Evolutionary conservation across 1,284 basidiomycete species (phyloP).

Genomic region (Vanrija sp.): DNA sequence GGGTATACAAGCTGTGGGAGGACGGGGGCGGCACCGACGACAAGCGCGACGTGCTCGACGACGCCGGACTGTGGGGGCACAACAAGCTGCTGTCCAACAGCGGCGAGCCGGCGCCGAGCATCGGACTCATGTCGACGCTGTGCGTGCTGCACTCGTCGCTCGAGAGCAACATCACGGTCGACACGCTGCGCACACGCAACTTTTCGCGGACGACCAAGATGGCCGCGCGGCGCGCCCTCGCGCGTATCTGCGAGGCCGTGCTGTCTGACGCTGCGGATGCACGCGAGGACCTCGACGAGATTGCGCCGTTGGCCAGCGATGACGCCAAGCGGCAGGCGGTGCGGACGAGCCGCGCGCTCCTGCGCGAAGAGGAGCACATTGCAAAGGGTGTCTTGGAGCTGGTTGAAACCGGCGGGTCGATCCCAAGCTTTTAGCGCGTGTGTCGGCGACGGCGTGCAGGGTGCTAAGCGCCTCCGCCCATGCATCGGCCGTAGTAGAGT

Average conservation of each 20-base stretch:
- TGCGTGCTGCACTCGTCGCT: conserved; percentile 7
- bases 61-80: conserved; percentile 16
- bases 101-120: conserved; percentile 13
- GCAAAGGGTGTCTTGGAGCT: conserved; percentile 8
- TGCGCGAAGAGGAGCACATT: conserved; percentile 14
- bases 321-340: conserved; percentile 9
- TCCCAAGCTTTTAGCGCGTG: conserved; percentile 12
- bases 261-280: conserved; percentile 9
- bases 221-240: conserved; percentile 7
- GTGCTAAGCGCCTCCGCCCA: too few relatives aligned
- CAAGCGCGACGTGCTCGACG: conserved; percentile 14
- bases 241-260: conserved; percentile 11
- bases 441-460: too few relatives aligned
- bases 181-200: conserved; percentile 3
- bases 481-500: too few relatives aligned
- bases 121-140: conserved; percentile 16
- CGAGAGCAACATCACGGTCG: conserved; percentile 4
- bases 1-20: conserved; percentile 54
- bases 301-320: neutral
- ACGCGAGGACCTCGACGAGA: conserved; percentile 4
- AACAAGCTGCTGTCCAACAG: conserved; percentile 13
- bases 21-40: conserved; percentile 10
- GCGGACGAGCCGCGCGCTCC: conserved; percentile 8
- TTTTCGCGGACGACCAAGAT: conserved; percentile 11
- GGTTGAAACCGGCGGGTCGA: conserved; percentile 7